Base-by-base conservation (phyloP, 1,284 basidiomycete genomes). In the Megacollybia platyphylla region DNA sequence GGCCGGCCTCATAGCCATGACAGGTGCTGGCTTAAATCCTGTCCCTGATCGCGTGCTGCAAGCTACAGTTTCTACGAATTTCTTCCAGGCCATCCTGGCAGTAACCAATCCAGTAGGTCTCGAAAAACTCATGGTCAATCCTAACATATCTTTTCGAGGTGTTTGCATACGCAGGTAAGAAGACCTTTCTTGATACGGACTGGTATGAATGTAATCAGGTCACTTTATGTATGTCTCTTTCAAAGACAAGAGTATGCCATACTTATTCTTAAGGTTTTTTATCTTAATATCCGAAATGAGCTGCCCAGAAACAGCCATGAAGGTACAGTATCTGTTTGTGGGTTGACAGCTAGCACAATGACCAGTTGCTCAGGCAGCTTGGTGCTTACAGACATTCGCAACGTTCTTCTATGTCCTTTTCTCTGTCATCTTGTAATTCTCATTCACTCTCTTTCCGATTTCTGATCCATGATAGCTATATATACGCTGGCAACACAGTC, bases 401-500 rank as follows among this genome's bases (percentile, higher is more conserved):
- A 75, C 73, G 5, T 43, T 60, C 17, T 70, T 70, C 54, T 75
- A 76, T 47, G 53, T 57, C 2, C 49, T 70, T 10, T 73, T 73
- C 52, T 61, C 65, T 42, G 58, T 78, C 13, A 67, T 79, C 4
- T 58, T 74, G 57, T 62, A 50, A 42, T 39, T 31, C 13, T 20
- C 18, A 13, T 10, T 45, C 26, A n/a, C n/a, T n/a, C 38, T 10
- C n/a, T 32, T 17, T 10, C 18, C 32, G 7, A 20, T 7, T 24
- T 38, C 35, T 40, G 36, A 24, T 35, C n/a, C 5, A 36, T 35
- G 13, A 2, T 40, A 60, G 59, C 31, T 73, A 76, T 49, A 63
- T 71, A 2, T 81, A 78, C 54, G 63, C 76, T 44, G 77, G 79
- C 11, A 68, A 67, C 41, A 67, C 67, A 3, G 73, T 78, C 36